These are phyloP conservation scores for Debaryomyces robertsiae DNA, from an alignment of 1,139 yeast genomes.

Conservation along the genomic window DNA sequence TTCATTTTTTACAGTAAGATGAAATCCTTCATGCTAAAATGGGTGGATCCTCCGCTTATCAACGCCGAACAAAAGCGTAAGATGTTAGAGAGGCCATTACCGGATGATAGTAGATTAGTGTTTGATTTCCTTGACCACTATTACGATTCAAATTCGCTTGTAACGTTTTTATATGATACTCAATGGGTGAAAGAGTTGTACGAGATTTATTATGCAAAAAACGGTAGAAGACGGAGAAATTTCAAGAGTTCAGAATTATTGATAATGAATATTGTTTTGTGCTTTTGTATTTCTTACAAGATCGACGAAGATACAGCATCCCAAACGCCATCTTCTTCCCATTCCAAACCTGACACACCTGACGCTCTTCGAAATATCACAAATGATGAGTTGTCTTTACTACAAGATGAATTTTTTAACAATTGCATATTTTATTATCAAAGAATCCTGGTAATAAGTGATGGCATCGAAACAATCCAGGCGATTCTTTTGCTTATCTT, in stretches of 20 bases:
- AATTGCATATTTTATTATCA: constrained; percentile 52
- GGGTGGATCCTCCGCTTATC: constrained; percentile 38
- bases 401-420: constrained; percentile 32
- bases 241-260: constrained; percentile 34
- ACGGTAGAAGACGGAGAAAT: constrained; percentile 9
- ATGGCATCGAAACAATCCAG: constrained; percentile 53
- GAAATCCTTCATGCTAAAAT: constrained; percentile 25
- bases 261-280: constrained; percentile 34
- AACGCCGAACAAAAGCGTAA: constrained; percentile 23
- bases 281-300: constrained; percentile 28
- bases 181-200: constrained; percentile 23
- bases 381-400: constrained; percentile 17
- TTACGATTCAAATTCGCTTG: constrained; percentile 19
- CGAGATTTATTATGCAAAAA: constrained; percentile 21
- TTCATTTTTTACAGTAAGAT: constrained; percentile 25
- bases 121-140: constrained; percentile 26
- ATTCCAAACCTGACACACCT: constrained; percentile 11
- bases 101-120: constrained; percentile 26
- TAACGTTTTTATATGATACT: constrained; percentile 20
- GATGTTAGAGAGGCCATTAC: constrained; percentile 32
- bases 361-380: constrained; percentile 1
- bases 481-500: constrained; percentile 49
- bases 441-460: constrained; percentile 48
- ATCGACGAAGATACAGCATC: constrained; percentile 19
- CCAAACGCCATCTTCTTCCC: constrained; percentile 8